Conservation (phyloP, 805 yeast genomes). For the Geotrichum ghanense region DNA sequence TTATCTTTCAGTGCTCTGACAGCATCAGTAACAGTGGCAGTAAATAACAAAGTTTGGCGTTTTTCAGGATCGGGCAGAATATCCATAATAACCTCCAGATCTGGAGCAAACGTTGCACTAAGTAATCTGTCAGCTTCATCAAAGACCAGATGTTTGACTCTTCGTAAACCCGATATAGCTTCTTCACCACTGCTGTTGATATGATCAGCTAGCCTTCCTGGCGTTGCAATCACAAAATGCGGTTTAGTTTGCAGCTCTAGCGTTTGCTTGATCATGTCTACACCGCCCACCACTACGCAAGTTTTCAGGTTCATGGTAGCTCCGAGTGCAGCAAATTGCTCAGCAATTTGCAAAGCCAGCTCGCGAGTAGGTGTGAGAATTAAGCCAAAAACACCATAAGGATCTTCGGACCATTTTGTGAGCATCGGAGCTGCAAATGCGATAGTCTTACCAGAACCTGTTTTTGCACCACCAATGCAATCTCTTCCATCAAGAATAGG, state of each 20-base stretch:
- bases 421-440: constrained; percentile 98
- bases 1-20: constrained; percentile 68
- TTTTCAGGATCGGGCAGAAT: constrained; percentile 58
- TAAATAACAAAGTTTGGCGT: constrained; percentile 83
- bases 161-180: constrained; percentile 62
- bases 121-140: constrained; percentile 95
- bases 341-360: constrained; percentile 92
- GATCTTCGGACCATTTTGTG: constrained; percentile 90
- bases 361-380: constrained; percentile 85
- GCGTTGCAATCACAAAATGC: constrained; percentile 93
- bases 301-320: constrained; percentile 76
- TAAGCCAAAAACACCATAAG: constrained; percentile 82
- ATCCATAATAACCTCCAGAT: constrained; percentile 59
- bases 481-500: constrained; percentile 71
- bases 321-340: constrained; percentile 89
- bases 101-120: constrained; percentile 72
- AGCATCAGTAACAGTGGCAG: constrained; percentile 93
- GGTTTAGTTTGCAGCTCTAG: constrained; percentile 72
- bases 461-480: constrained; percentile 96
- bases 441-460: constrained; percentile 96
- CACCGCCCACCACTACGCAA: constrained; percentile 89
- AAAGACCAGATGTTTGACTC: constrained; percentile 71
- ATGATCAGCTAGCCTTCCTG: constrained; percentile 93
- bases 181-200: constrained; percentile 82
- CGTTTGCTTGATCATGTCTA: constrained; percentile 83